These are phyloP conservation scores for Inonotus obliquus DNA, from an alignment of 1,284 basidiomycete genomes.

Conservation along the genomic window DNA sequence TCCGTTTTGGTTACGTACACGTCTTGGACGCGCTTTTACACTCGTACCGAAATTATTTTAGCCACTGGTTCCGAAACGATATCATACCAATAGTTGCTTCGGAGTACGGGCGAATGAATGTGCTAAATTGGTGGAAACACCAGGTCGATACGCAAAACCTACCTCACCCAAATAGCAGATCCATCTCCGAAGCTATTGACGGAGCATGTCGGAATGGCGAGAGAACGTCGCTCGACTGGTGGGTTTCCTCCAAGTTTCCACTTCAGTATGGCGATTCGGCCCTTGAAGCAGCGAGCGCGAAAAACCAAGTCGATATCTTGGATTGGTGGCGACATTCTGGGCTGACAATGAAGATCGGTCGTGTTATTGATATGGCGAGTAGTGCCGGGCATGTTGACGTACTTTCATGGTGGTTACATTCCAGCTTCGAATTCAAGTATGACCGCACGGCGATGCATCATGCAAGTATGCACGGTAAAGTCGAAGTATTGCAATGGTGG, in stretches of 20 bases:
- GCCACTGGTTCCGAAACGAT: constrained; percentile 55
- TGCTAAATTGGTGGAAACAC: constrained; percentile 78
- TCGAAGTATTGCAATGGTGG: constrained; percentile 83
- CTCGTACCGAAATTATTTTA: constrained; percentile 56
- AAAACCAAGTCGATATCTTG: constrained; percentile 64
- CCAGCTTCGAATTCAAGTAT: constrained; percentile 69
- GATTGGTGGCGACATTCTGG: constrained; percentile 70
- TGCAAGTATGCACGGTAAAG: constrained; percentile 73
- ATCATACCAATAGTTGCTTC: constrained; percentile 71
- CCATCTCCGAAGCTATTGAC: constrained; percentile 62
- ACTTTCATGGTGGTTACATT: constrained; percentile 79
- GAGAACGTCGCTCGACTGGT: constrained; percentile 67
- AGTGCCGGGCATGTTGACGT: constrained; percentile 64
- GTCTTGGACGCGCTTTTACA: constrained; percentile 66
- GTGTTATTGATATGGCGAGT: constrained; percentile 76
- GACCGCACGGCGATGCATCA: constrained; percentile 70
- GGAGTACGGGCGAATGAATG: constrained; percentile 61
- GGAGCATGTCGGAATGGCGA: constrained; percentile 68
- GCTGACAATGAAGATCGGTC: constrained; percentile 70
- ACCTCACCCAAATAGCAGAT: constrained; percentile 43
- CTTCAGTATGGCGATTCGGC: constrained; percentile 72
- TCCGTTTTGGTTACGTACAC: constrained; percentile 71
- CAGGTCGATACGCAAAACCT: constrained; percentile 54
- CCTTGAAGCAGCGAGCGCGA: constrained; percentile 70
- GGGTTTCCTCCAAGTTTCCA: constrained; percentile 48